Evolutionary conservation across 2,329 filamentous ascomycete species (phyloP).

Genomic region (Arthrobotrys sphaeroides): DNA sequence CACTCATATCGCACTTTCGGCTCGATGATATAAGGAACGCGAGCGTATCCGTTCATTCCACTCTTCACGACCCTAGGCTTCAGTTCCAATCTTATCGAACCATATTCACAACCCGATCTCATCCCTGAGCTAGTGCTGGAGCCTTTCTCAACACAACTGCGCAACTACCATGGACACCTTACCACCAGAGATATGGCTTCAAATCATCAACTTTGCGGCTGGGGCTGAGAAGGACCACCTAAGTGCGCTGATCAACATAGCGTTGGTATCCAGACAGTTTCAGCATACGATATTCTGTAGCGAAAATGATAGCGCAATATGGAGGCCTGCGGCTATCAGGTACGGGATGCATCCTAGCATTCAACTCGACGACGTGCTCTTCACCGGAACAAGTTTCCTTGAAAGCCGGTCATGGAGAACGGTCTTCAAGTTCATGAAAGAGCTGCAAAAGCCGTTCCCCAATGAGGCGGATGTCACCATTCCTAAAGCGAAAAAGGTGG

Average conservation of each 20-base stretch:
- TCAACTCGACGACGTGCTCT: constrained; percentile 56
- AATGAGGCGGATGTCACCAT: constrained; percentile 44
- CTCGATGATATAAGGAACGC: not conserved
- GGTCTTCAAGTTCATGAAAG: constrained; percentile 56
- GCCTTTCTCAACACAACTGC: constrained; percentile 3
- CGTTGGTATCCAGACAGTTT: constrained; percentile 55
- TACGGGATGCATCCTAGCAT: constrained; percentile 55
- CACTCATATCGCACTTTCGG: not conserved
- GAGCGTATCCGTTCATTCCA: not conserved
- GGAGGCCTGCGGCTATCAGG: constrained; percentile 55
- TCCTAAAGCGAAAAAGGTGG: constrained; percentile 54
- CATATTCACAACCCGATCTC: not conserved
- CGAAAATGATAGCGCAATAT: constrained; percentile 56
- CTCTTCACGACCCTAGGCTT: not conserved
- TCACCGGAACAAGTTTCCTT: constrained; percentile 56
- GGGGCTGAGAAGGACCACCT: constrained; percentile 19
- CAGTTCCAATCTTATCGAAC: not conserved
- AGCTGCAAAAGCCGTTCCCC: constrained; percentile 56
- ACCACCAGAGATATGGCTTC: constrained; percentile 50
- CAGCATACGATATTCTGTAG: constrained; percentile 57
- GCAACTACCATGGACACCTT: constrained; percentile 23
- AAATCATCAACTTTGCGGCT: constrained; percentile 51
- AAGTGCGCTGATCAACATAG: constrained; percentile 55
- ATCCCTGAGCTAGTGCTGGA: constrained; percentile 8
- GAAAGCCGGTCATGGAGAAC: constrained; percentile 56